Base-by-base conservation (phyloP, 1,284 basidiomycete species). In the Jaminaea rosea region DNA sequence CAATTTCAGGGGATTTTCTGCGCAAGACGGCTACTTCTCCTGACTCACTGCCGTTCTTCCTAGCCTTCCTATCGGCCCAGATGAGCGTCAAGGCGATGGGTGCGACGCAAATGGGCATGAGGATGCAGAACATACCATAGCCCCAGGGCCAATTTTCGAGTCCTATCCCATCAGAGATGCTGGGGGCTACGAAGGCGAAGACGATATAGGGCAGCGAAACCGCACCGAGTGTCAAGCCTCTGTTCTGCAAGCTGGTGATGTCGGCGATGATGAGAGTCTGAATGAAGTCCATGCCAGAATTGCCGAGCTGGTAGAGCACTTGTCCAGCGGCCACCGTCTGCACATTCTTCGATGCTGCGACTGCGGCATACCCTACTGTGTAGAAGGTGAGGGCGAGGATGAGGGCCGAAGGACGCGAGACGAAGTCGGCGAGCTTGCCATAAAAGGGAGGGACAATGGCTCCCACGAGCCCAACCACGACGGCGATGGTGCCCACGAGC, bases 91-190 rank as follows among this genome's bases (percentile, higher is more conserved):
- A 15, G n/a, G n/a, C n/a, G n/a, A n/a, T n/a, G n/a, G n/a, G n/a
- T n/a, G n/a, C n/a, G n/a, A n/a, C n/a, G n/a, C n/a, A n/a, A n/a
- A n/a, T n/a, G n/a, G n/a, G n/a, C n/a, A n/a, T n/a, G n/a, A n/a
- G n/a, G n/a, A n/a, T n/a, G 66, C 17, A 48, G 39, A 59, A 59
- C 56, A 59, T 59, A 34, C 56, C 56, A 23, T 55, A 59, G 15
- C 34, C 34, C 34, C 34, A 36, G n/a, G n/a, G n/a, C 34, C 34
- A 36, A 10, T 10, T 36, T 21, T 15, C 21, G 4, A 36, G 34
- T 21, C 21, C 34, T 15, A 36, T 36, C 21, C 34, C 34, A 21
- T 15, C n/a, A 21, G 34, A n/a, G 34, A 36, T 36, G 9, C 3
- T 4, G 4, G 4, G n/a, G 10, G 34, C 34, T 4, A 36, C n/a